Base-by-base conservation (phyloP, 2,329 filamentous ascomycete genomes). In the Aspergillus caelatus region DNA sequence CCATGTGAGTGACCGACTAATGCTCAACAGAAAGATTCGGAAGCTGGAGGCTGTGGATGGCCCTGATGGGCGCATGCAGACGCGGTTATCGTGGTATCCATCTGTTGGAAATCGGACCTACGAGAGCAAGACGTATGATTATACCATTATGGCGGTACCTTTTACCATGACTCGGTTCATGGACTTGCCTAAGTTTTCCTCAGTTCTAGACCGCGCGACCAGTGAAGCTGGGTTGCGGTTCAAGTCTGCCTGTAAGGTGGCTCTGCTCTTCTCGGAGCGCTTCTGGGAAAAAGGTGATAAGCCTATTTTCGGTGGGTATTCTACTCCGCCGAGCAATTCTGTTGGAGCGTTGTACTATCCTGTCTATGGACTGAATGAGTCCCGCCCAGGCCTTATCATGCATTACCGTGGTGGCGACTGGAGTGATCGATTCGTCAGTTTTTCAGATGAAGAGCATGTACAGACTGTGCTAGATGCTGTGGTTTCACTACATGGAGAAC, bases 111-210 rank as follows among this genome's bases (percentile, higher is more conserved):
- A 73, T 45, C 66, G 68, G n/a, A 72, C 70, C 16, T 67, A 54
- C 43, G 66, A 72, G 34, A 67, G 69, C 4, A 73, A 76, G n/a
- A 67, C 70, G 1, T 80, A 78, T 39, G 78, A 80, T 60, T 79
- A 79, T 61, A 70, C 77, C 1, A 73, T 80, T 48, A 78, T 78
- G 67, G 75, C 75, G 9, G 74, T 75, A 0, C 78, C 78, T 0
- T 74, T 80, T 54, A 80, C 77, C 28, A 67, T 78, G 57, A 72
- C 77, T 21, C 74, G 76, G 34, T 77, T 77, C 61, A 78, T 77
- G 78, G 71, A 79, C 6, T 60, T 79, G 1, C 77, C 78, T 0
- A 64, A 67, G 6, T 79, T 76, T 67, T 79, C 78, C 3, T 70
- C 69, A 1, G 67, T 72, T 1, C 62, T 74, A 2, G 60, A 62